Base-by-base conservation (phyloP, 2,329 filamentous ascomycete genomes). In the Microdochium paspali region DNA sequence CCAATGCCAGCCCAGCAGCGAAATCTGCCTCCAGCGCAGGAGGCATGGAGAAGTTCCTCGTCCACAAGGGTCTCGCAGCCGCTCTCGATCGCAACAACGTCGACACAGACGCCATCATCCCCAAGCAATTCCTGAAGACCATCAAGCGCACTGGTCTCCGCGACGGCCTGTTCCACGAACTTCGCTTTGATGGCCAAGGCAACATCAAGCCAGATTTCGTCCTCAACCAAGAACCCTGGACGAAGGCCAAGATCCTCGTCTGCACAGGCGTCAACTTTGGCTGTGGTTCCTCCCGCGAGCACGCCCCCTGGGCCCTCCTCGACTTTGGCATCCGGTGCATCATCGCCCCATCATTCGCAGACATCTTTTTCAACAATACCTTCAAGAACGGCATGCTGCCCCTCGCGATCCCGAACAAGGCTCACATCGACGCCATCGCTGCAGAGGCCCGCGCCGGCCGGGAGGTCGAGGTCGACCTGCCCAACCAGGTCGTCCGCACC, bases 371-470 rank as follows among this genome's bases (percentile, higher is more conserved):
- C 80, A 96, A 95, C 80, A 98, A 98, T 76, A 93, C 87, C n/a
- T 97, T 96, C 80, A 97, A 98, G 79, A 98, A 98, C 73, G 91
- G 91, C 72, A 97, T 97, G 93, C 74, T 97, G 53, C 90, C 91
- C 44, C 81, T 97, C 51, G 70, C 76, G 50, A 85, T 97, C 61
- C 71, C 76, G 26, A 81, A 91, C 64, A 68, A 80, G 54, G 72
- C 69, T 1, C 74, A 79, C 26, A 71, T 96, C 3, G 75, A 85
- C 40, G 75, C 74, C 51, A 82, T 97, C 53, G 83, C 86, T 31
- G 79, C 74, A 24, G 87, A 94, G 66, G 90, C 90, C 28, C 76
- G 76, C 31, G 85, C 87, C 3, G 89, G 89, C 49, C 78, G 78
- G 49, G 90, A 96, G 65, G 72, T 97, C 54, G 90, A 96, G 69